Evolutionary conservation across 2,329 filamentous ascomycete genomes (phyloP).

Genomic region (Venturia aucupariae): DNA sequence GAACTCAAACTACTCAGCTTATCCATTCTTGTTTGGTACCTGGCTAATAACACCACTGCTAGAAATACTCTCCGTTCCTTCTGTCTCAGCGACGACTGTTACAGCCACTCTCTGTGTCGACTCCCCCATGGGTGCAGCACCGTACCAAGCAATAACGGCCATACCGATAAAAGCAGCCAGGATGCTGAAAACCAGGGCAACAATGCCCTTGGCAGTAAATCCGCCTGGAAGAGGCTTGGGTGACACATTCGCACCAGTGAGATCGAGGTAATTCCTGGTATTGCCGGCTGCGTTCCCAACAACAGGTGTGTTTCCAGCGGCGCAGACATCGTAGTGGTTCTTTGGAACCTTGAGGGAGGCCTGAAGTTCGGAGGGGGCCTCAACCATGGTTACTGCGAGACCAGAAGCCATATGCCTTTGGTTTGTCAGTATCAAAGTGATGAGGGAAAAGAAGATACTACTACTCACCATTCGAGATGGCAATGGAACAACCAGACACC

Average conservation of each 20-base stretch:
- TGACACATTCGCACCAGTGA: conserved; percentile 50
- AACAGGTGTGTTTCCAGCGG: conserved; percentile 40
- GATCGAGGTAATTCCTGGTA: conserved; percentile 51
- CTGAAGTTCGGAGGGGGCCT: conserved; percentile 50
- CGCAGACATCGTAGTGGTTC: conserved; percentile 53
- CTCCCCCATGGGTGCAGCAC: conserved; percentile 26
- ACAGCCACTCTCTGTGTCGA: conserved; percentile 6
- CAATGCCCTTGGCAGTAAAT: conserved; percentile 61
- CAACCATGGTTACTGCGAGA: conserved; percentile 43
- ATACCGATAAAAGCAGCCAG: conserved; percentile 61
- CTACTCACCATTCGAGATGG: conserved; percentile 19
- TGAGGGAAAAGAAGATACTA: not conserved
- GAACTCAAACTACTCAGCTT: not conserved
- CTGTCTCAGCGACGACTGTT: not conserved
- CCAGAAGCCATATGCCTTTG: conserved; percentile 42
- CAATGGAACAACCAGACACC: conserved; percentile 25
- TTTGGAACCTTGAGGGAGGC: conserved; percentile 49
- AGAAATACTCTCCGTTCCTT: not conserved
- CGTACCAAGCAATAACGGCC: conserved; percentile 59
- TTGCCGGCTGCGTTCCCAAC: conserved; percentile 70
- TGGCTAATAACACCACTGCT: not conserved
- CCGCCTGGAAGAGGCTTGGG: conserved; percentile 53
- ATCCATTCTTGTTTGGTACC: not conserved
- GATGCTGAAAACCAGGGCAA: conserved; percentile 65
- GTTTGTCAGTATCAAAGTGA: conserved; percentile 7